A percentile compares a stretch with the other conserved stretches of the same genome.
Conservation (phyloP, 1,284 basidiomycete genomes). For the Leccinum insolens region DNA sequence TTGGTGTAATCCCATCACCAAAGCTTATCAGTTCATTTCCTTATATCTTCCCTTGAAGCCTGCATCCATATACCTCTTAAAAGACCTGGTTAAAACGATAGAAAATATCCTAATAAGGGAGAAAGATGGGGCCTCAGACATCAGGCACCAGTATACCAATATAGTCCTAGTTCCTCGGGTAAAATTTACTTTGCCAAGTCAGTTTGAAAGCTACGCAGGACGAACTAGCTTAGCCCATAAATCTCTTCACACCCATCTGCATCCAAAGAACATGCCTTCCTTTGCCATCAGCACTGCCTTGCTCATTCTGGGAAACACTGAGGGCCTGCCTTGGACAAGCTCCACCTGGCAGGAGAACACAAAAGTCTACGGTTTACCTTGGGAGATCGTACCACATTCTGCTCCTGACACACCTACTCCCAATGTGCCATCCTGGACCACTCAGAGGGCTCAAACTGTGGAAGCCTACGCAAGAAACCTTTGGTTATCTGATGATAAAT, state of each 20-base stretch:
- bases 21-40: background rate
- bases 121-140: background rate
- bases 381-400: background rate
- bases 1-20: background rate
- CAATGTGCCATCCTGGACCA: background rate
- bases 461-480: too few species aligned
- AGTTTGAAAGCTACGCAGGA: background rate
- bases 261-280: too few species aligned
- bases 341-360: background rate
- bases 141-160: background rate
- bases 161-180: background rate
- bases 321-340: background rate
- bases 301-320: background rate
- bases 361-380: background rate
- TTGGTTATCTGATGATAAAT: too few species aligned
- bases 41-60: background rate
- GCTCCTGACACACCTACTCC: background rate
- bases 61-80: background rate
- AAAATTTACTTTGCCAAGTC: background rate
- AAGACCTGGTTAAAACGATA: background rate
- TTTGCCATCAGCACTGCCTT: too few species aligned
- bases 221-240: too few species aligned
- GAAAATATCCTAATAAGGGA: background rate
- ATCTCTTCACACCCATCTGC: too few species aligned
- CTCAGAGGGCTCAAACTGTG: background rate